phyloP scores from a whole-genome alignment of 768 basidiomycete species.

The Dentipellis fragilis region DNA sequence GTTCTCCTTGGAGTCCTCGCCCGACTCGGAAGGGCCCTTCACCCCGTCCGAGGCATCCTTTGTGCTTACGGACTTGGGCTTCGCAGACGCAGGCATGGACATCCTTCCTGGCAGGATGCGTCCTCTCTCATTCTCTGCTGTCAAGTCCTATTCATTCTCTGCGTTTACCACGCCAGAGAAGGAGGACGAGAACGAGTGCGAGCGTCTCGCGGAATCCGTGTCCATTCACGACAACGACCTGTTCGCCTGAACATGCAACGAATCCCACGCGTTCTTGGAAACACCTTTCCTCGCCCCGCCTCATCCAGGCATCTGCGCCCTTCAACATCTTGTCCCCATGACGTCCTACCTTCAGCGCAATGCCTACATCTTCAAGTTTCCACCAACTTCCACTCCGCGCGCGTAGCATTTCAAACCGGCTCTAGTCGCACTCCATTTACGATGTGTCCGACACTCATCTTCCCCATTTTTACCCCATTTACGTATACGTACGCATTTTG shows the following conservation, averaged over 20 bases:
- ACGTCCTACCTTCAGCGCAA: neutral
- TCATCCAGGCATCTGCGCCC: neutral
- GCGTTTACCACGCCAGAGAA: slow-evolving; percentile 1
- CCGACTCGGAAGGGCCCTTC: slow-evolving; percentile 3
- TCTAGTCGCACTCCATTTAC: no score
- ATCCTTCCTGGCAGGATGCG: slow-evolving; percentile 5
- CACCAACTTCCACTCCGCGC: no score
- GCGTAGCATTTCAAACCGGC: no score
- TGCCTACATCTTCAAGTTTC: no score
- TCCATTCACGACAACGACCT: slow-evolving; percentile 12
- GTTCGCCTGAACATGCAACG: slow-evolving; percentile 9
- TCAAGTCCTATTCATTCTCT: slow-evolving; percentile 1
- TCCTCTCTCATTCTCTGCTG: slow-evolving; percentile 1
- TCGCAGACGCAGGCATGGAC: slow-evolving; percentile 10
- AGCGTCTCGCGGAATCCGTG: slow-evolving; percentile 2
- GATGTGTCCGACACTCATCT: no score
- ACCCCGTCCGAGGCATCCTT: slow-evolving; percentile 14
- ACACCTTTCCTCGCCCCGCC: slow-evolving; percentile 1
- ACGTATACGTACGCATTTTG: no score
- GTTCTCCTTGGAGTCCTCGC: slow-evolving; percentile 12
- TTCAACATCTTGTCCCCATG: neutral
- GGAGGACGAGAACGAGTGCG: neutral
- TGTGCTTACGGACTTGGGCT: slow-evolving; percentile 6
- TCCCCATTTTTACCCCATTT: no score
- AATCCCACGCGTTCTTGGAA: slow-evolving; percentile 1